Conservation (phyloP, 176 grass and related monocot species). For the Echinochloa phyllopogon region DNA sequence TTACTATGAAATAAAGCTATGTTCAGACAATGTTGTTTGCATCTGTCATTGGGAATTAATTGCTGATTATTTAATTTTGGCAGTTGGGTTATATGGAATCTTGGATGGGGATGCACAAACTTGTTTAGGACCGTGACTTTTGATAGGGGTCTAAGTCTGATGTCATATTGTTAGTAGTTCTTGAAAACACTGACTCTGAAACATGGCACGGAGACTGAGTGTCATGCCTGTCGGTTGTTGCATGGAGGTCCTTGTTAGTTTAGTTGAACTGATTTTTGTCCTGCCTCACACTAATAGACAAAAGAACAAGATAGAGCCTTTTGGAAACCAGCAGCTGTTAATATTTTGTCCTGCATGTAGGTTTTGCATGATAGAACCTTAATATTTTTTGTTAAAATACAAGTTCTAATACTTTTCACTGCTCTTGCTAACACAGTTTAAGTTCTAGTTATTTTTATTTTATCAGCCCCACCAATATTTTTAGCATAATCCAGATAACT, state of each 20-base stretch:
- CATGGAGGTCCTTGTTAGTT: neutral
- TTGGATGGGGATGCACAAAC: neutral
- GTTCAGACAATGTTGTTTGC: neutral
- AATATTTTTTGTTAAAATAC: too few relatives aligned
- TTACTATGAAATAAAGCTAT: constrained; percentile 47
- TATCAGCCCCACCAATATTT: neutral
- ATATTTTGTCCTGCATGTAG: too few relatives aligned
- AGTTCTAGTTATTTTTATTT: neutral
- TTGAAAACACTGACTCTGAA: neutral
- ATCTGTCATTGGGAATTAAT: neutral
- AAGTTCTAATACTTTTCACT: neutral
- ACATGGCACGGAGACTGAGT: neutral
- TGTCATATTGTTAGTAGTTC: neutral
- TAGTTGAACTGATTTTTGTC: neutral
- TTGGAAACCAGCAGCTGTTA: too few relatives aligned
- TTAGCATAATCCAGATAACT: neutral
- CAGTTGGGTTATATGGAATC: neutral
- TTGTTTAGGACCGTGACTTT: neutral
- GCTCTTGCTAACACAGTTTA: neutral
- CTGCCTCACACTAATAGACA: neutral
- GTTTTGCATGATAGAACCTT: too few relatives aligned
- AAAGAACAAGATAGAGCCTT: neutral
- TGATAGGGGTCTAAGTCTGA: neutral
- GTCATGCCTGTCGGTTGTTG: neutral
- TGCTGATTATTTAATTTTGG: neutral